Conservation (phyloP, 225 moss, liverwort and hornwort genomes). For the Pleurozium schreberi region DNA sequence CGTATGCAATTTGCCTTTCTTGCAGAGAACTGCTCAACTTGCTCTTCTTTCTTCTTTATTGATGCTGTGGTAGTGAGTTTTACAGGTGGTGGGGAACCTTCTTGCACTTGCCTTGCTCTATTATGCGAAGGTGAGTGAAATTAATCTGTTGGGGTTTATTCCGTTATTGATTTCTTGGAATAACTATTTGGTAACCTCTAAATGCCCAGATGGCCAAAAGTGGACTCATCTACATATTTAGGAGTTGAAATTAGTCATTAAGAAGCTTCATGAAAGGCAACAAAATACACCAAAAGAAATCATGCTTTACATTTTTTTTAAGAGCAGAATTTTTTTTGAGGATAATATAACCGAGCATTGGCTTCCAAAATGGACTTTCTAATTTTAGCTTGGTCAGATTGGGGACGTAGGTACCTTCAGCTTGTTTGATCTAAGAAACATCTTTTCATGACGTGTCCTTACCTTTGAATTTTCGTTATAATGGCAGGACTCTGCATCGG, state of each 20-base stretch:
- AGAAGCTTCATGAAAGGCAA: neutral
- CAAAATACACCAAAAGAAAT: neutral
- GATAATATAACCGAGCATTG: neutral
- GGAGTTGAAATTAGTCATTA: neutral
- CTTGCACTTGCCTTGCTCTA: conserved; percentile 56
- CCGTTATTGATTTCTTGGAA: neutral
- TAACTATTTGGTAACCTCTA: neutral
- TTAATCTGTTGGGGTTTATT: neutral
- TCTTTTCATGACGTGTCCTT: neutral
- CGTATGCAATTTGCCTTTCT: neutral
- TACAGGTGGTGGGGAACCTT: conserved; percentile 77
- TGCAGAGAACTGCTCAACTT: neutral
- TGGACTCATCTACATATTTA: neutral
- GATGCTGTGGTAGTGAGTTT: conserved; percentile 5
- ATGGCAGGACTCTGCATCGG: conserved; percentile 43
- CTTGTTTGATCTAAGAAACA: neutral
- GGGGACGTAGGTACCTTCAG: neutral
- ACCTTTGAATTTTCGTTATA: neutral
- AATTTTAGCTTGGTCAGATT: neutral
- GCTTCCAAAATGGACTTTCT: neutral
- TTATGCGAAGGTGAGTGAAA: conserved; percentile 33
- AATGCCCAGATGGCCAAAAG: neutral
- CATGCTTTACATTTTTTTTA: neutral
- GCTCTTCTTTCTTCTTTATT: neutral
- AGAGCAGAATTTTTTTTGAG: neutral